A percentile compares a stretch with the other conserved stretches of the same genome.
phyloP scores from a whole-genome alignment of 805 yeast genomes.

The Kodamaea hsintzibuensis region DNA sequence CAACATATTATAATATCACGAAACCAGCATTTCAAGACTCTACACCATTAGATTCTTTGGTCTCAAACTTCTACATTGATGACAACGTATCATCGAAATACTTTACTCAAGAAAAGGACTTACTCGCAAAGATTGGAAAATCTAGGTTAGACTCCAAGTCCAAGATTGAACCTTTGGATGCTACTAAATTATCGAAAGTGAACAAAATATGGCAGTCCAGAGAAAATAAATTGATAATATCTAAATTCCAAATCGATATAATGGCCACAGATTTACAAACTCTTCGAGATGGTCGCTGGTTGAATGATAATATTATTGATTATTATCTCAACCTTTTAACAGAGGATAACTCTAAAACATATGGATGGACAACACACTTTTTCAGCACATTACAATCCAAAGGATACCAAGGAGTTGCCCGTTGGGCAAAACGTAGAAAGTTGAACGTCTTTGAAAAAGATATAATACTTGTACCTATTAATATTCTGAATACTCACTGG shows the following conservation, averaged over 20 bases:
- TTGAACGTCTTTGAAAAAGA: constrained; percentile 64
- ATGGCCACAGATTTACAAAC: constrained; percentile 68
- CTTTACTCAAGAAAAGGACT: constrained; percentile 13
- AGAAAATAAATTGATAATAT: constrained; percentile 25
- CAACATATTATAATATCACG: constrained; percentile 26
- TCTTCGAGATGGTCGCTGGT: constrained; percentile 71
- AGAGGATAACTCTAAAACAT: constrained; percentile 44
- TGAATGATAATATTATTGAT: constrained; percentile 90
- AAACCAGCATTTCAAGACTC: constrained; percentile 20
- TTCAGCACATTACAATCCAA: constrained; percentile 66
- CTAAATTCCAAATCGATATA: constrained; percentile 56
- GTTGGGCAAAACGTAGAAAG: constrained; percentile 83
- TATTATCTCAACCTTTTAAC: constrained; percentile 63
- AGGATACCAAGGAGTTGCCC: constrained; percentile 79
- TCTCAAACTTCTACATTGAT: constrained; percentile 14
- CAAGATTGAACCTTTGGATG: constrained; percentile 22
- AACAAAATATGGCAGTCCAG: constrained; percentile 32
- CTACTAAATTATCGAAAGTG: constrained; percentile 33
- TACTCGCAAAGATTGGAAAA: constrained; percentile 6
- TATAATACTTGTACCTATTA: constrained; percentile 80
- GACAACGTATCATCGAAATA: constrained; percentile 10
- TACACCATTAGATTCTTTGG: constrained; percentile 25
- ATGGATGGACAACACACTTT: constrained; percentile 87
- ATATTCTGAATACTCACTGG: constrained; percentile 86
- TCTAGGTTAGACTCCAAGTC: constrained; percentile 7